phyloP scores from a whole-genome alignment of 768 basidiomycete genomes.

The Suillus tomentosus region DNA sequence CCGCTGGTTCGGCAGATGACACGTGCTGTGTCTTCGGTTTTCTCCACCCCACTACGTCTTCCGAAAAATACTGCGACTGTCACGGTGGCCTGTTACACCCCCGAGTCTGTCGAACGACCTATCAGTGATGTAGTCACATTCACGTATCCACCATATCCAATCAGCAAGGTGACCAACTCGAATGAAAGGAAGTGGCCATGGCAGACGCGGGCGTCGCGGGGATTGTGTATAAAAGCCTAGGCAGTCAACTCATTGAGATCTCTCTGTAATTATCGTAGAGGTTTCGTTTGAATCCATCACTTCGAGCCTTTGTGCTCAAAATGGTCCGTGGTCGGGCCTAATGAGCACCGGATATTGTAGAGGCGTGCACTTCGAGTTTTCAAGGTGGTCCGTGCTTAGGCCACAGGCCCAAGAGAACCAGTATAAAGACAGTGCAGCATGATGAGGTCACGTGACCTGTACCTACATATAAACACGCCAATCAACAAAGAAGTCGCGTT shows the following conservation, averaged over 20 bases:
- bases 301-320: neutral
- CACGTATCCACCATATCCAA: neutral
- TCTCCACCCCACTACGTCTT: neutral
- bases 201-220: neutral
- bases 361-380: neutral
- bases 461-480: conserved; percentile 33
- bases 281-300: neutral
- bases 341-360: neutral
- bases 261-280: neutral
- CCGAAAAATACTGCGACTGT: neutral
- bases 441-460: conserved; percentile 25
- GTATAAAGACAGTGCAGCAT: neutral
- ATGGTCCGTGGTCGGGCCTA: neutral
- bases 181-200: neutral
- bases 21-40: neutral
- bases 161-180: neutral
- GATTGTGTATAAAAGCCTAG: neutral
- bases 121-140: neutral
- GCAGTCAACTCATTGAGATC: neutral
- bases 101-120: neutral
- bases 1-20: conserved; percentile 4
- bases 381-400: conserved; percentile 2
- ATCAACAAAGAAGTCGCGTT: conserved; percentile 33
- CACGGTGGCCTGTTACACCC: neutral
- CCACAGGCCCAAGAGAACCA: neutral